These are phyloP conservation scores for Pichia thaimueangensis DNA, from an alignment of 805 yeast species.

Conservation along the genomic window DNA sequence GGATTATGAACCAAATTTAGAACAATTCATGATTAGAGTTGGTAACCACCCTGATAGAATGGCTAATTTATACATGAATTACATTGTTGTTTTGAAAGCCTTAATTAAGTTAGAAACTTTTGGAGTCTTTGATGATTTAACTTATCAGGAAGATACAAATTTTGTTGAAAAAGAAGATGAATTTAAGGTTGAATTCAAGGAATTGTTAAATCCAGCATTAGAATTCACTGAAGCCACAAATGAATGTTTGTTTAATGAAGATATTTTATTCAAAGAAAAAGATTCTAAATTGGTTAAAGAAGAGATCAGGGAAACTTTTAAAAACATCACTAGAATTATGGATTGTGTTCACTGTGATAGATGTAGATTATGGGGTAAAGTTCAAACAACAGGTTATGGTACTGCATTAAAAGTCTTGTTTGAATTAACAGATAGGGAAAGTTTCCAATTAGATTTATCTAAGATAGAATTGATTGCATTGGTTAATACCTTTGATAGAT, in stretches of 20 bases:
- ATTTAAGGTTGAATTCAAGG: slow-evolving; percentile 27
- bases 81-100: slow-evolving; percentile 79
- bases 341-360: slow-evolving; percentile 98
- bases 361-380: slow-evolving; percentile 96
- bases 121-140: slow-evolving; percentile 24
- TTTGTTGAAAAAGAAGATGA: slow-evolving; percentile 25
- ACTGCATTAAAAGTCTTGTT: slow-evolving; percentile 88
- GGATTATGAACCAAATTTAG: slow-evolving; percentile 77
- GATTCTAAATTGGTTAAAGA: slow-evolving; percentile 56
- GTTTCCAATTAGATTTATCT: slow-evolving; percentile 39
- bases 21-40: slow-evolving; percentile 79
- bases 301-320: slow-evolving; percentile 81
- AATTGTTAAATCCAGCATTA: slow-evolving; percentile 26
- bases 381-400: slow-evolving; percentile 96
- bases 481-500: slow-evolving; percentile 85
- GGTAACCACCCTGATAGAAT: slow-evolving; percentile 87
- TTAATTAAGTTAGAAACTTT: slow-evolving; percentile 48
- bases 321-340: slow-evolving; percentile 88
- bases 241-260: slow-evolving; percentile 37
- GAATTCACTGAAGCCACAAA: slow-evolving; percentile 17
- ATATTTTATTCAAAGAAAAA: slow-evolving; percentile 41
- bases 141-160: slow-evolving; percentile 24
- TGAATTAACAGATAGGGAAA: slow-evolving; percentile 55
- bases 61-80: slow-evolving; percentile 85
- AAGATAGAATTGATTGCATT: slow-evolving; percentile 82